Conservation (phyloP, 2,329 filamentous ascomycete species). For the Lasiodiplodia citricola region DNA sequence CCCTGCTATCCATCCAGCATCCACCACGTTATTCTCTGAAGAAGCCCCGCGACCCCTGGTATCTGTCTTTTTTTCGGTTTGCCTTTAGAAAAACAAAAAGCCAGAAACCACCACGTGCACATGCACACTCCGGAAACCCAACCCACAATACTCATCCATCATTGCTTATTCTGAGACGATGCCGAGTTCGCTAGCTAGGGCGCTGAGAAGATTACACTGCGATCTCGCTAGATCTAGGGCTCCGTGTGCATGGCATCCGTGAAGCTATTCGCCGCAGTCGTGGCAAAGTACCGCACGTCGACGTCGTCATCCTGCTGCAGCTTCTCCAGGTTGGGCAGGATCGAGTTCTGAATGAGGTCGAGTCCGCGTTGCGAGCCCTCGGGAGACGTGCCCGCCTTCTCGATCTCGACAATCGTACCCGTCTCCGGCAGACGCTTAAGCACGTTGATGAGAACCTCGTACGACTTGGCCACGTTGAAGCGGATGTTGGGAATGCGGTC, state of each 20-base stretch:
- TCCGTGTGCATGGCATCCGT: conserved; percentile 47
- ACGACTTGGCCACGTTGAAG: conserved; percentile 99
- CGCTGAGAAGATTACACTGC: not conserved
- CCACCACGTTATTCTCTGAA: conserved; percentile 8
- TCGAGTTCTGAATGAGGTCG: conserved; percentile 82
- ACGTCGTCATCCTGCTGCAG: conserved; percentile 97
- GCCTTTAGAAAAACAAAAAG: conserved; percentile 17
- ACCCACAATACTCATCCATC: conserved; percentile 9
- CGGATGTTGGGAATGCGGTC: conserved; percentile 99
- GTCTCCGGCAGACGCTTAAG: conserved; percentile 88
- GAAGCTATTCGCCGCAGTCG: conserved; percentile 73
- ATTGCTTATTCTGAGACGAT: conserved; percentile 19
- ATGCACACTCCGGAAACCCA: conserved; percentile 6
- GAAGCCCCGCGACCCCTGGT: conserved; percentile 4
- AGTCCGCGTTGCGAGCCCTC: conserved; percentile 71
- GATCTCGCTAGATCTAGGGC: conserved; percentile 25
- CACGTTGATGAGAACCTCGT: conserved; percentile 86
- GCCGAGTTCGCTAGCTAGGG: conserved; percentile 14
- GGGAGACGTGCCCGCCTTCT: conserved; percentile 72
- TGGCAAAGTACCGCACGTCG: conserved; percentile 97
- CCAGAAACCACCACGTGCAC: conserved; percentile 17
- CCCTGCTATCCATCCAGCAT: conserved; percentile 11
- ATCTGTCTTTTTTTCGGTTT: conserved; percentile 19
- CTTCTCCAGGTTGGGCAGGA: conserved; percentile 90
- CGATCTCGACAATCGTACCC: conserved; percentile 82